Evolutionary conservation across 176 grass and related monocot genomes (phyloP).

Genomic region (Pharus latifolius): DNA sequence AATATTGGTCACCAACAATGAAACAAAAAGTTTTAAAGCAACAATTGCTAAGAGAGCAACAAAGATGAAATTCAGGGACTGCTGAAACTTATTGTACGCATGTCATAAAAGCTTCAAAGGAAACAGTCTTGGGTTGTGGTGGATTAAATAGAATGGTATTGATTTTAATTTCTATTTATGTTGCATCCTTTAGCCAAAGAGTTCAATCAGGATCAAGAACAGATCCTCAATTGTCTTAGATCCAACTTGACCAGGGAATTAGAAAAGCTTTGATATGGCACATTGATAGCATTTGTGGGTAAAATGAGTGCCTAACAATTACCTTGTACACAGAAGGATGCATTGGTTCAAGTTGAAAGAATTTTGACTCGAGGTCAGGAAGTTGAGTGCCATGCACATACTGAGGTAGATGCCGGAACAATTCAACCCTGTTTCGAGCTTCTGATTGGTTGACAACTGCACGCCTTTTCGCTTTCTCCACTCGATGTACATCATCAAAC

Average conservation of each 20-base stretch:
- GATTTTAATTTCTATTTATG: no score
- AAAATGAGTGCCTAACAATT: neutral
- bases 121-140: no score
- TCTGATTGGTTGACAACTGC: constrained; percentile 85
- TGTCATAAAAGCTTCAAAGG: neutral
- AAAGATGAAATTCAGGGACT: no score
- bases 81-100: no score
- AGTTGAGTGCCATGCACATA: constrained; percentile 89
- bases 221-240: neutral
- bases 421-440: constrained; percentile 72
- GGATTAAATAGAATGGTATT: no score
- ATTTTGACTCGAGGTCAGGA: constrained; percentile 84
- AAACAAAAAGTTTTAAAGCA: neutral
- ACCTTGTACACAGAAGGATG: constrained; percentile 99
- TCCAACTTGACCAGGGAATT: neutral
- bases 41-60: neutral
- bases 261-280: neutral
- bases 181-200: neutral
- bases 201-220: neutral
- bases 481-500: constrained; percentile 78
- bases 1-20: neutral
- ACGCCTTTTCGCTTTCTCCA: constrained; percentile 82
- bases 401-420: constrained; percentile 89
- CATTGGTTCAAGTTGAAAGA: constrained; percentile 86
- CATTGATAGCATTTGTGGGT: neutral